A percentile compares a stretch with the other conserved stretches of the same genome.
Evolutionary conservation across 2,329 filamentous ascomycete genomes (phyloP).

Genomic region (Esteya vermicola): DNA sequence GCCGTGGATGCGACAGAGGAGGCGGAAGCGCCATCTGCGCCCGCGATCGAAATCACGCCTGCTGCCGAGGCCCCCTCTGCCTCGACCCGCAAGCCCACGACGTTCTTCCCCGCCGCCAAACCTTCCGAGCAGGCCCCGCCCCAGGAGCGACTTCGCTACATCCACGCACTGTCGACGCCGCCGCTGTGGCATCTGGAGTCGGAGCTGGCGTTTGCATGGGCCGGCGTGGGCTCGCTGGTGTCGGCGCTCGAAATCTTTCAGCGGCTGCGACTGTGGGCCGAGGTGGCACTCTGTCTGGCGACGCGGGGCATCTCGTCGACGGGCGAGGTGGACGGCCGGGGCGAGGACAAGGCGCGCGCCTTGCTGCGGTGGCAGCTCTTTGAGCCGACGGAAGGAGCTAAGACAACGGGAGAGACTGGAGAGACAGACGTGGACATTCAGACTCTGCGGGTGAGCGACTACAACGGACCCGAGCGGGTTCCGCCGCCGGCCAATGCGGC

Average conservation of each 20-base stretch:
- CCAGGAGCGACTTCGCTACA: constrained; percentile 62
- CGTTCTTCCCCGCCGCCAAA: constrained; percentile 69
- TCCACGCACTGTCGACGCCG: constrained; percentile 71
- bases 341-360: constrained; percentile 66
- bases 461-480: constrained; percentile 48
- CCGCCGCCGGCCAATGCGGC: constrained; percentile 72
- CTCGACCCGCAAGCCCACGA: constrained; percentile 38
- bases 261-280: constrained; percentile 82
- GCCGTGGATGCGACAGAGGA: constrained; percentile 5
- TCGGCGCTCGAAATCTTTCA: constrained; percentile 95
- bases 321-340: constrained; percentile 40
- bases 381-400: constrained; percentile 35
- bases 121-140: constrained; percentile 65
- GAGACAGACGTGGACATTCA: constrained; percentile 42
- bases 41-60: constrained; percentile 29
- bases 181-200: constrained; percentile 90
- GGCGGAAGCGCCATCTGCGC: constrained; percentile 20
- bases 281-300: constrained; percentile 82
- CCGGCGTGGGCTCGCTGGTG: constrained; percentile 68
- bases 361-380: constrained; percentile 72
- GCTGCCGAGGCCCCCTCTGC: constrained; percentile 10
- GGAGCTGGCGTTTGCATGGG: constrained; percentile 88
- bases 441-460: constrained; percentile 38
- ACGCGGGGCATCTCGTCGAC: constrained; percentile 31
- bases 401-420: constrained; percentile 24